Evolutionary conservation across 2,329 filamentous ascomycete species (phyloP).

Genomic region (Hirsutella rhossiliensis): DNA sequence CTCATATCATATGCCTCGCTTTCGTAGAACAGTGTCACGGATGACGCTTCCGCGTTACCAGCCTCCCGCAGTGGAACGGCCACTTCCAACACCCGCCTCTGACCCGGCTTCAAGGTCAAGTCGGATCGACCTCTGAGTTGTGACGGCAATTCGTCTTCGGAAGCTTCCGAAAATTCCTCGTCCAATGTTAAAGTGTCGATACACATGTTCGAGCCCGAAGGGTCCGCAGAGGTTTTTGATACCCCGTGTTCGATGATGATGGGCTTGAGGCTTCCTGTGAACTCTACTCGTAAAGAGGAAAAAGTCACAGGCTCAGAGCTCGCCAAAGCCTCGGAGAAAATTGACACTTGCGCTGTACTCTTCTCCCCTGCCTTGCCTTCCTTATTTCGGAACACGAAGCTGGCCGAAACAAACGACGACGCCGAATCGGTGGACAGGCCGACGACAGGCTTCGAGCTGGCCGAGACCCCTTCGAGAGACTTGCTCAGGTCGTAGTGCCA

Average conservation of each 20-base stretch:
- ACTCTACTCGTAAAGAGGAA: conserved; percentile 38
- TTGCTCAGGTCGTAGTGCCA: conserved; percentile 51
- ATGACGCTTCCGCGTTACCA: conserved; percentile 58
- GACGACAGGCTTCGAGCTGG: conserved; percentile 34
- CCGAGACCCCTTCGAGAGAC: conserved; percentile 37
- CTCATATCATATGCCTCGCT: conserved; percentile 55
- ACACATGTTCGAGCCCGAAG: conserved; percentile 4
- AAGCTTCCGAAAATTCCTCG: conserved; percentile 12
- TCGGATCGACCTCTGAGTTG: conserved; percentile 44
- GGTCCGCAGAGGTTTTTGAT: conserved; percentile 2
- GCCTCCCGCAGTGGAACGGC: conserved; percentile 67
- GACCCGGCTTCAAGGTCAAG: conserved; percentile 53
- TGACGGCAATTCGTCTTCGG: conserved; percentile 15
- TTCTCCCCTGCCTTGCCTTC: conserved; percentile 50
- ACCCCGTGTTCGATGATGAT: conserved; percentile 35
- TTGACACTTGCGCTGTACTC: conserved; percentile 42
- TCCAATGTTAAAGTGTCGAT: conserved; percentile 14
- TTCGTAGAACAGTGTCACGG: conserved; percentile 50
- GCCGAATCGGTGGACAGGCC: conserved; percentile 37
- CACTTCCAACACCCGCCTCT: conserved; percentile 60
- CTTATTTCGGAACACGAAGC: conserved; percentile 45
- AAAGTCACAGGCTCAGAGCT: conserved; percentile 40
- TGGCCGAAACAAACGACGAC: conserved; percentile 40
- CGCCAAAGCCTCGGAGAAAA: conserved; percentile 43
- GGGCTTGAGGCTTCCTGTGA: conserved; percentile 45